A percentile compares a stretch with the other conserved stretches of the same genome.
phyloP scores from a whole-genome alignment of 2,329 filamentous ascomycete genomes.

The Calonectria pseudoturangicola region DNA sequence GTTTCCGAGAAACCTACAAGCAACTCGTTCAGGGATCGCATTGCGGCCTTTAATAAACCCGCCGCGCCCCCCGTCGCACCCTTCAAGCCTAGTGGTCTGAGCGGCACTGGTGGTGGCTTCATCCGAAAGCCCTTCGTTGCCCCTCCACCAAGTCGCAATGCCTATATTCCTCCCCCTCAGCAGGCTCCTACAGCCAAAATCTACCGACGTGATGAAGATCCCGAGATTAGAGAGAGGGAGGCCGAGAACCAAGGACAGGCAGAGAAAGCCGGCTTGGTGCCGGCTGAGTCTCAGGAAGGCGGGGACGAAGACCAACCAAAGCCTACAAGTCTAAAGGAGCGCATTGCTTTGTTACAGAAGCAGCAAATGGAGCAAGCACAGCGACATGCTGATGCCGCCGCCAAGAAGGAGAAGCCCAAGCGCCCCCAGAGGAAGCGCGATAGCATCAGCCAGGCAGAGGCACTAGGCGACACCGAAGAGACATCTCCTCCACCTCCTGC shows the following conservation, averaged over 20 bases:
- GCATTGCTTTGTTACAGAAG: conserved; percentile 94
- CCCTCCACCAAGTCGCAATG: conserved; percentile 93
- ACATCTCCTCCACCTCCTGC: conserved; percentile 54
- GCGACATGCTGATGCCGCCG: conserved; percentile 84
- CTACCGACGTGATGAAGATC: conserved; percentile 92
- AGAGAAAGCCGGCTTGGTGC: conserved; percentile 79
- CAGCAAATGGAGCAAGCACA: conserved; percentile 94
- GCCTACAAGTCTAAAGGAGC: conserved; percentile 93
- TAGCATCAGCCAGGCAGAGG: conserved; percentile 58
- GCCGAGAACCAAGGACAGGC: conserved; percentile 80
- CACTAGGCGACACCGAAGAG: conserved; percentile 56
- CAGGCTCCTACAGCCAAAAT: conserved; percentile 83
- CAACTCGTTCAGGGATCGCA: conserved; percentile 93
- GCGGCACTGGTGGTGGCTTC: conserved; percentile 77
- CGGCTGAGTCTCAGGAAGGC: conserved; percentile 66
- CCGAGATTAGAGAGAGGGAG: conserved; percentile 79
- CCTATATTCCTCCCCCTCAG: conserved; percentile 86
- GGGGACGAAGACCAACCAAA: conserved; percentile 89
- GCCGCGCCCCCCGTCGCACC: conserved; percentile 91
- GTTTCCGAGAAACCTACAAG: conserved; percentile 82
- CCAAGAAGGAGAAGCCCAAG: conserved; percentile 93
- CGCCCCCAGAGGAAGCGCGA: conserved; percentile 82
- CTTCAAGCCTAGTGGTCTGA: conserved; percentile 84
- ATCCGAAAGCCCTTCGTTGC: conserved; percentile 98
- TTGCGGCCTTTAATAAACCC: conserved; percentile 96